phyloP scores from a whole-genome alignment of 1,284 basidiomycete species.

The Phellinidium pouzarii region DNA sequence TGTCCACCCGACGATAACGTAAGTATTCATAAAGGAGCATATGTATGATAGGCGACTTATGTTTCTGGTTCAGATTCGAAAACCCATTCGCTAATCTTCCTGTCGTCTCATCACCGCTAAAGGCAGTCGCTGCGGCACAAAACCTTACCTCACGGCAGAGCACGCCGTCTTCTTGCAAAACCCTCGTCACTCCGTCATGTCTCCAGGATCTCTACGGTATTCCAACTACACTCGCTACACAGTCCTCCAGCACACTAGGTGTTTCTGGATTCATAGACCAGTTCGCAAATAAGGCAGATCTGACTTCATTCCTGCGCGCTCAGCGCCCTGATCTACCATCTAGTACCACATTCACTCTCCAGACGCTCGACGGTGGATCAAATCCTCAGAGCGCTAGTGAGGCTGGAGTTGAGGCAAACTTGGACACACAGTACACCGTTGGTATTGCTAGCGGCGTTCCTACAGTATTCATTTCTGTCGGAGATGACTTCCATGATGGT shows the following conservation, averaged over 20 bases:
- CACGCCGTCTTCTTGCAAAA: slow-evolving; percentile 17
- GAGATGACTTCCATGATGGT: slow-evolving; percentile 19
- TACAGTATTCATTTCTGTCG: slow-evolving; percentile 23
- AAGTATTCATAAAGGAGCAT: not conserved
- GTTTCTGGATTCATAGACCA: slow-evolving; percentile 23
- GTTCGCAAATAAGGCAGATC: slow-evolving; percentile 21
- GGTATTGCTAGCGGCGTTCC: slow-evolving; percentile 23
- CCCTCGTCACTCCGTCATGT: slow-evolving; percentile 19
- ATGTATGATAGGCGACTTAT: not conserved
- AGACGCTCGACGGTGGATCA: slow-evolving; percentile 22
- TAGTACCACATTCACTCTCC: slow-evolving; percentile 15
- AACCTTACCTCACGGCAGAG: slow-evolving; percentile 13
- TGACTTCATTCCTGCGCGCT: slow-evolving; percentile 14
- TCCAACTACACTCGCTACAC: slow-evolving; percentile 19
- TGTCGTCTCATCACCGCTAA: slow-evolving; percentile 12
- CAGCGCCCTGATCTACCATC: slow-evolving; percentile 20
- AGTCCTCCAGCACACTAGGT: slow-evolving; percentile 17
- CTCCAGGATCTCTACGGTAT: slow-evolving; percentile 21
- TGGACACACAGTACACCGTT: slow-evolving; percentile 35
- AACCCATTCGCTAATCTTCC: slow-evolving; percentile 17
- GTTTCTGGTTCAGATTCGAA: slow-evolving; percentile 7
- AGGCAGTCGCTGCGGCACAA: not conserved
- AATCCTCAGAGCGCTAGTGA: slow-evolving; percentile 20
- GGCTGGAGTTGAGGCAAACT: slow-evolving; percentile 29
- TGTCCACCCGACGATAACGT: slow-evolving; percentile 27